Evolutionary conservation across 192 early-diverging fungal genomes (phyloP).

Genomic region (Coemansia sp.): DNA sequence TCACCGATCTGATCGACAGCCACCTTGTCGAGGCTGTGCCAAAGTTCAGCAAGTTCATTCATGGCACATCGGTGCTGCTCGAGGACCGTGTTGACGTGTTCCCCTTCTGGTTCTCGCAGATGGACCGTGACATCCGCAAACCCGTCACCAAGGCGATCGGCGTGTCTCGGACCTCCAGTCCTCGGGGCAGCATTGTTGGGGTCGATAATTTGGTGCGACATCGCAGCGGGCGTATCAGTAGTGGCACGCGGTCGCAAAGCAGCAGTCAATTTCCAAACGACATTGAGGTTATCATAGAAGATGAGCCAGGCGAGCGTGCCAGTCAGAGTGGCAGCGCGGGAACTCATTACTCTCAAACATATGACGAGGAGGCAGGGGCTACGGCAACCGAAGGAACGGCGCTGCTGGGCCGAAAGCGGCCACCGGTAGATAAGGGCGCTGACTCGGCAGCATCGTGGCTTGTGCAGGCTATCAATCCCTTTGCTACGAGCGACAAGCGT

Average conservation of each 20-base stretch:
- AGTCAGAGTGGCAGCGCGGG: slow-evolving; percentile 36
- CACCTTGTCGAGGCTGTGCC: slow-evolving; percentile 92
- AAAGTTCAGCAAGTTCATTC: slow-evolving; percentile 98
- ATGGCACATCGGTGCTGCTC: slow-evolving; percentile 86
- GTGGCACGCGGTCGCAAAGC: slow-evolving; percentile 25
- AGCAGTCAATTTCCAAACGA: slow-evolving; percentile 25
- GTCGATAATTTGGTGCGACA: slow-evolving; percentile 30
- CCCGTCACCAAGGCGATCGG: slow-evolving; percentile 59
- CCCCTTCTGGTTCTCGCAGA: slow-evolving; percentile 95
- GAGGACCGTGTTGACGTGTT: slow-evolving; percentile 77
- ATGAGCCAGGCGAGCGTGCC: slow-evolving; percentile 34
- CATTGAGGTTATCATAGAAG: slow-evolving; percentile 36
- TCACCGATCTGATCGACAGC: slow-evolving; percentile 82
- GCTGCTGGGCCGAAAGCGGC: slow-evolving; percentile 15
- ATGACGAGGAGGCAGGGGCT: slow-evolving; percentile 7
- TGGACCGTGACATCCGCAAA: slow-evolving; percentile 91
- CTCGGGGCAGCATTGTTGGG: slow-evolving; percentile 39
- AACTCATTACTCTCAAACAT: slow-evolving; percentile 26
- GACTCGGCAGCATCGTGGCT: slow-evolving; percentile 21
- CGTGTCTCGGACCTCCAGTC: slow-evolving; percentile 49
- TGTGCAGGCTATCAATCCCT: slow-evolving; percentile 30
- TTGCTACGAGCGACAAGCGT: neutral
- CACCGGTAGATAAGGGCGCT: neutral
- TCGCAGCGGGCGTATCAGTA: slow-evolving; percentile 12
- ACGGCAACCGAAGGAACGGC: slow-evolving; percentile 24